phyloP scores from a whole-genome alignment of 106 monocot genomes.

The Dendrobium catenatum region DNA sequence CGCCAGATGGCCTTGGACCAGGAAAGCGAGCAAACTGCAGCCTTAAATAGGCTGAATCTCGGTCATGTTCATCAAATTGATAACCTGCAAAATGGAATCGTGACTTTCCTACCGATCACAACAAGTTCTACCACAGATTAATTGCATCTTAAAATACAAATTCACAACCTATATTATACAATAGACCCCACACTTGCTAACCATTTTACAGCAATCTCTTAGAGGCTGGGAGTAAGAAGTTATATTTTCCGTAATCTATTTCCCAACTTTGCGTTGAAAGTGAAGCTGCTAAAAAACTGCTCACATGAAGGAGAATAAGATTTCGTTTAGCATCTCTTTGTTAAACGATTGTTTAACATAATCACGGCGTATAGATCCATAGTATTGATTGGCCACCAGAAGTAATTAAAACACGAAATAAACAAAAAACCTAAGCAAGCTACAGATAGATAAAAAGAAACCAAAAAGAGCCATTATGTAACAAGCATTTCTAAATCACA shows the following conservation, averaged over 20 bases:
- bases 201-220: background rate
- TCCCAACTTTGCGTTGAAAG: background rate
- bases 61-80: conserved; percentile 47
- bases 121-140: background rate
- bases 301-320: background rate
- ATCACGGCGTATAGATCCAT: no score
- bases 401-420: background rate
- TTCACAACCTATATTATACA: background rate
- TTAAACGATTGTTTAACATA: no score
- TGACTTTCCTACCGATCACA: conserved; percentile 1
- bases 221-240: background rate
- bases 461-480: background rate
- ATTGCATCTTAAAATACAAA: background rate
- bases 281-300: background rate
- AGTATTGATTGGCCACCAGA: background rate
- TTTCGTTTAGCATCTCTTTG: background rate
- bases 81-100: conserved; percentile 53
- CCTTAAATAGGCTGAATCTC: conserved; percentile 35
- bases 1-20: conserved; percentile 35
- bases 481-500: background rate
- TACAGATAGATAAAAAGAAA: background rate
- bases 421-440: background rate
- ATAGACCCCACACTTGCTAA: background rate
- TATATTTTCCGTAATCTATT: background rate
- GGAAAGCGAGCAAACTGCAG: conserved; percentile 49